Conservation (phyloP, 2,329 filamentous ascomycete species). For the Aspergillus sp. region DNA sequence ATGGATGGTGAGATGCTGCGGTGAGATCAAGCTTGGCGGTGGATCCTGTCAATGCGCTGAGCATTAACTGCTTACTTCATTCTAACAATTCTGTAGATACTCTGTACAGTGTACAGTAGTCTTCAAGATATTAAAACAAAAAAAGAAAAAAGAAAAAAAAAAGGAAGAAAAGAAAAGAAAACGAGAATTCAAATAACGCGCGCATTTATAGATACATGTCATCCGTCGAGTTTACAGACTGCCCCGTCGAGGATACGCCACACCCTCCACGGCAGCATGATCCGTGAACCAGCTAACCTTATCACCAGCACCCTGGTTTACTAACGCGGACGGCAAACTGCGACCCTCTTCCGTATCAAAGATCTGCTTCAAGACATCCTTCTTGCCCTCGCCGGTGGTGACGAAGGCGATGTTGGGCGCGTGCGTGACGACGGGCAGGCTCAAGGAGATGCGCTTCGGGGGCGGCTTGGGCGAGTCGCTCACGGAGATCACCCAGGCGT, state of each 20-base stretch:
- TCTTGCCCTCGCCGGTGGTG: slow-evolving; percentile 81
- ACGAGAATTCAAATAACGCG: too few relatives aligned
- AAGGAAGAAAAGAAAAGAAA: too few relatives aligned
- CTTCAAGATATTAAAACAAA: too few relatives aligned
- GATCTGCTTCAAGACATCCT: slow-evolving; percentile 84
- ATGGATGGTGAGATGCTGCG: too few relatives aligned
- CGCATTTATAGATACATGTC: neutral
- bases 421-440: slow-evolving; percentile 81
- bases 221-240: slow-evolving; percentile 35
- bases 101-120: too few relatives aligned
- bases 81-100: too few relatives aligned
- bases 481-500: slow-evolving; percentile 87
- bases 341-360: slow-evolving; percentile 68
- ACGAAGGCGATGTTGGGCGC: slow-evolving; percentile 83
- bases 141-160: too few relatives aligned
- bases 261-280: slow-evolving; percentile 72
- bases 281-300: slow-evolving; percentile 96
- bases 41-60: too few relatives aligned
- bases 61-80: too few relatives aligned
- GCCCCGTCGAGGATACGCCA: slow-evolving; percentile 69
- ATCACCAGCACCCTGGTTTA: slow-evolving; percentile 77
- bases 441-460: slow-evolving; percentile 80
- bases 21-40: slow-evolving; percentile 3
- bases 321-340: slow-evolving; percentile 72
- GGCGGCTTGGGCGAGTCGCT: slow-evolving; percentile 93